Evolutionary conservation across 345 rosid species (phyloP), one percentile per base, ranked within the genome.

Genomic region (Euphorbia lathyris): DNA sequence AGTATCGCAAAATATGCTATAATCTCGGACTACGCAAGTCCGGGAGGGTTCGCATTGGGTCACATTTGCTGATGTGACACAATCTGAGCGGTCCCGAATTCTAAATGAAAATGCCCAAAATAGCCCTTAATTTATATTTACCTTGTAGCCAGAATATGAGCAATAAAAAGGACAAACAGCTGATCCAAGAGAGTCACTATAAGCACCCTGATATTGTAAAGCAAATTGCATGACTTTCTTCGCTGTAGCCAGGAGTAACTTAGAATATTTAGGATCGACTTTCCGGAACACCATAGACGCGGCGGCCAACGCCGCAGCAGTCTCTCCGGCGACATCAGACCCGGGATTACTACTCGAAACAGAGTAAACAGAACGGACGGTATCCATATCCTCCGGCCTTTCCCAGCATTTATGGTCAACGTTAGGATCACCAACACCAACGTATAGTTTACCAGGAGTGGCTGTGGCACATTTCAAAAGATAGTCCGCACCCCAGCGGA

Each of bases 311-410:
- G 98, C 96, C 0, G 98, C 98, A 0, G 98, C 96, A 0, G 89
- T 93, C 78, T 93, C 97, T 0, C 83, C 98, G 0, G 98, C 98
- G 0, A 93, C 94, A 11, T 93, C 98, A 0, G 98, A 93, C n/a
- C 98, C 97, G 0, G 97, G 97, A 71, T 79, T 89, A 47, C 85
- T 81, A 0, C 94, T n/a, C 1, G 97, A 91, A 9, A 93, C 92
- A 0, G 81, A 86, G 80, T 86, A 93, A 34, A 89, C 87, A 0
- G 90, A 65, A 8, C 98, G 85, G 30, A 71, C 80, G 0, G 98
- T 91, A 82, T 88, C 96, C 98, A 93, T 93, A 75, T 93, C 98
- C 75, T 93, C 98, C 0, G 98, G 97, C 27, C 98, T 64, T 77
- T 93, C 96, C 98, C 97, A 93, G 73, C 98, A 93, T 72, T 84